These are phyloP conservation scores for Rutstroemia sp. DNA, from an alignment of 2,329 filamentous ascomycete genomes.

Conservation along the genomic window DNA sequence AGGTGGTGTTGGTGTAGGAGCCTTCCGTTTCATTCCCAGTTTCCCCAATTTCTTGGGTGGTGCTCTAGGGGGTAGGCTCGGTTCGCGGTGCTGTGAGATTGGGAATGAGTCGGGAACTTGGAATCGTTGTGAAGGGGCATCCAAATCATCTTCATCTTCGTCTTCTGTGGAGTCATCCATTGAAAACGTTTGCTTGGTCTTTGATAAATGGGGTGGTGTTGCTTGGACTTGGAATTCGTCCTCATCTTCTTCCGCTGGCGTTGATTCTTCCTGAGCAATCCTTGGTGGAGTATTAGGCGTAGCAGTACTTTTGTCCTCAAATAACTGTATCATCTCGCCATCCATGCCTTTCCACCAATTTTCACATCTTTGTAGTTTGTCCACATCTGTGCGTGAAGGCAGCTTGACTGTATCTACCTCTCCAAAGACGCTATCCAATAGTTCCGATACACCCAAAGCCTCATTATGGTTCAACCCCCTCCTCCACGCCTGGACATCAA, in stretches of 20 bases:
- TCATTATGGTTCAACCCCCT: constrained; percentile 3
- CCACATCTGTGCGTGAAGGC: not conserved
- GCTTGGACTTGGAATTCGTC: constrained; percentile 29
- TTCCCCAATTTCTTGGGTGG: constrained; percentile 11
- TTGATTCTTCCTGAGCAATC: not conserved
- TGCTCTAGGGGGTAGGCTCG: not conserved
- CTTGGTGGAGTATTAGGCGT: not conserved
- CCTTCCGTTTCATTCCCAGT: constrained; percentile 7
- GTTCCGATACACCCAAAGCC: constrained; percentile 9
- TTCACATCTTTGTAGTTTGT: not conserved
- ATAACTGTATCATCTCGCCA: constrained; percentile 20
- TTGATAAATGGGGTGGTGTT: constrained; percentile 19
- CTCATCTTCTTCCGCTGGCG: constrained; percentile 12
- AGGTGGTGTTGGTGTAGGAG: not conserved
- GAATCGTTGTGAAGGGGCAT: constrained; percentile 19
- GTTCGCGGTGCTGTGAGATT: constrained; percentile 9
- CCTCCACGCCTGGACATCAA: constrained; percentile 32
- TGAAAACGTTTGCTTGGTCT: not conserved
- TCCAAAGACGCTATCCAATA: constrained; percentile 22
- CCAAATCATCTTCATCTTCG: constrained; percentile 24
- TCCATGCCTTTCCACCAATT: constrained; percentile 26
- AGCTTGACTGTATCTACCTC: not conserved
- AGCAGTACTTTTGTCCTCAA: constrained; percentile 10
- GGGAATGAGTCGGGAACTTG: constrained; percentile 24
- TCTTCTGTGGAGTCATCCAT: constrained; percentile 20